Evolutionary conservation across 768 basidiomycete genomes (phyloP).

Genomic region (Suillus subaureus): DNA sequence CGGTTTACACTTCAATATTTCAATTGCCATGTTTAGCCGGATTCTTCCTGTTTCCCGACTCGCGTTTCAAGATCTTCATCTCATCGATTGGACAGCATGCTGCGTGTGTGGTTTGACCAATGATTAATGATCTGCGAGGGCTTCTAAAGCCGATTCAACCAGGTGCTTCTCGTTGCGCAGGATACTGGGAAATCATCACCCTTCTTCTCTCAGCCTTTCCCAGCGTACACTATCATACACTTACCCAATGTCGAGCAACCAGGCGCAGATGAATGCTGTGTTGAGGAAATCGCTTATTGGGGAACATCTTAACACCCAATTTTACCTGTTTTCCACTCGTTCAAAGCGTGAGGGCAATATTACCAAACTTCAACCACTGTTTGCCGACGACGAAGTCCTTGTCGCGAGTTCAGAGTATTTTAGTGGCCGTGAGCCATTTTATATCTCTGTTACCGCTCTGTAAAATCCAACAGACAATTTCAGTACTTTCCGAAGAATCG

Average conservation of each 20-base stretch:
- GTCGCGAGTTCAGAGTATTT: slow-evolving; percentile 18
- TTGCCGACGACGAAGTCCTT: slow-evolving; percentile 18
- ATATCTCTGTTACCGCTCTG: not conserved
- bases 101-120: not conserved
- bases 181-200: not conserved
- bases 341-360: slow-evolving; percentile 10
- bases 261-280: slow-evolving; percentile 1
- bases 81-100: not conserved
- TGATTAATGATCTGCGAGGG: not conserved
- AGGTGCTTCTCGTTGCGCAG: not conserved
- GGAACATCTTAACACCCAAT: slow-evolving; percentile 21
- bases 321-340: slow-evolving; percentile 20
- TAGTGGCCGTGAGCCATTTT: slow-evolving; percentile 13
- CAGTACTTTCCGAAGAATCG: not conserved
- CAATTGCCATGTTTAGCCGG: not conserved
- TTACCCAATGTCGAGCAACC: not conserved
- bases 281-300: slow-evolving; percentile 13
- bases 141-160: not conserved
- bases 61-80: not conserved
- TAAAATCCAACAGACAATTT: not conserved
- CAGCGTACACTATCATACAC: not conserved
- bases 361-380: slow-evolving; percentile 15
- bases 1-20: not conserved
- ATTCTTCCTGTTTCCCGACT: not conserved
- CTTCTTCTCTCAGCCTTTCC: not conserved